phyloP scores from a whole-genome alignment of 2,329 filamentous ascomycete genomes.

The Didymella segeticola region DNA sequence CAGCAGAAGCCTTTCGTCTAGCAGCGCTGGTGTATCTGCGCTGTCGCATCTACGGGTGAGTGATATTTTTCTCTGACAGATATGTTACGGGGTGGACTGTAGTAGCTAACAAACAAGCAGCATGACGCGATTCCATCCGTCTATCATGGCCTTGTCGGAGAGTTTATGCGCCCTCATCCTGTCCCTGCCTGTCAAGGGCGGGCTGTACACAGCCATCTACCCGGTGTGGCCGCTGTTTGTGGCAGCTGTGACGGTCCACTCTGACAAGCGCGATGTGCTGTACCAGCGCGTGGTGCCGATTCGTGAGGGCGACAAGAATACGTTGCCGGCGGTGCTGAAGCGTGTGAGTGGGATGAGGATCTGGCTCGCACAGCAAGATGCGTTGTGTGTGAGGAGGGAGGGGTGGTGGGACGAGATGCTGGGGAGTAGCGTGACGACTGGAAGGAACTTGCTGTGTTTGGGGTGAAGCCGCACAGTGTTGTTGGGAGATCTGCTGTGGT shows the following conservation, averaged over 20 bases:
- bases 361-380: conserved; percentile 43
- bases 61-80: background rate
- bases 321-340: conserved; percentile 38
- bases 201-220: conserved; percentile 43
- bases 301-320: conserved; percentile 43
- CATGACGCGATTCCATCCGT: conserved; percentile 40
- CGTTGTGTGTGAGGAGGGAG: conserved; percentile 24
- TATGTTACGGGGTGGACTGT: too few species aligned
- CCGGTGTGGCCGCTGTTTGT: conserved; percentile 44
- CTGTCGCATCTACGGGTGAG: conserved; percentile 41
- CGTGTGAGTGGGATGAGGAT: conserved; percentile 39
- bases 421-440: conserved; percentile 33
- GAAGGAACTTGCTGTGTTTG: conserved; percentile 23
- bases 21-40: conserved; percentile 43
- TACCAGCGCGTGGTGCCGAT: conserved; percentile 43
- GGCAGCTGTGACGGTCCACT: conserved; percentile 41
- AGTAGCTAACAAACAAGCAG: conserved; percentile 20
- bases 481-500: too few species aligned
- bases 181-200: conserved; percentile 40
- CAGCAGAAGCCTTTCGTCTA: conserved; percentile 41
- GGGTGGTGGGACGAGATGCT: conserved; percentile 48
- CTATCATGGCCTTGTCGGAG: conserved; percentile 38
- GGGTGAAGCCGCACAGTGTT: conserved; percentile 19
- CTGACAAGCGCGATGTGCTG: conserved; percentile 40
- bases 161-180: conserved; percentile 32